Evolutionary conservation across 768 basidiomycete species (phyloP).

Genomic region (Termitomyces titanicus): DNA sequence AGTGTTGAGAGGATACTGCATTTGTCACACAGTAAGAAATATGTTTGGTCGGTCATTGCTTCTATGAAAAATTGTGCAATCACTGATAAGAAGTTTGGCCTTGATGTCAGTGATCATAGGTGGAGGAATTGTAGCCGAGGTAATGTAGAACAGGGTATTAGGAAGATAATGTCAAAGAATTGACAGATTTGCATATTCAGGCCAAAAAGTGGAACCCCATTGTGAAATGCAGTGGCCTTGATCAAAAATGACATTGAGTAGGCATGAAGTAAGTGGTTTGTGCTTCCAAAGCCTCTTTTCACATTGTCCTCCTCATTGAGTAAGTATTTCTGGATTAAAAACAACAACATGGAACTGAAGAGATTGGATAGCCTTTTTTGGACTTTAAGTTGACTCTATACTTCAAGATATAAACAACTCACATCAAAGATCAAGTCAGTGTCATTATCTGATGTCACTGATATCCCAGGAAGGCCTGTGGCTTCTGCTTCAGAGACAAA

Average conservation of each 20-base stretch:
- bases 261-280: background rate
- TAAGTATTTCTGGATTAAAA: conserved; percentile 14
- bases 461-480: conserved; percentile 11
- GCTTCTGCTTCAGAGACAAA: conserved; percentile 9
- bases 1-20: background rate
- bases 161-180: conserved; percentile 9
- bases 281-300: too few species aligned
- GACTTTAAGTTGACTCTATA: background rate
- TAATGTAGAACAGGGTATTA: conserved; percentile 13
- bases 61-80: conserved; percentile 1
- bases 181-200: conserved; percentile 23
- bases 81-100: conserved; percentile 5
- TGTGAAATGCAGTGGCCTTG: conserved; percentile 32
- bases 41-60: conserved; percentile 9
- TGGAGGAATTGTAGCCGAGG: conserved; percentile 19
- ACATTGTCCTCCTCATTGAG: background rate
- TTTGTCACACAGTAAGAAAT: background rate
- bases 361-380: conserved; percentile 3
- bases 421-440: conserved; percentile 18
- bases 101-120: conserved; percentile 13
- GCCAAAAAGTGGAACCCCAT: conserved; percentile 28
- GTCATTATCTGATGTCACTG: conserved; percentile 14
- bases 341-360: conserved; percentile 15
- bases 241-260: conserved; percentile 24
- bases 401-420: background rate